Evolutionary conservation across 352 stramenopile species (phyloP), one percentile per base, ranked within the genome.

Genomic region (Globisporangium uncinulatum): DNA sequence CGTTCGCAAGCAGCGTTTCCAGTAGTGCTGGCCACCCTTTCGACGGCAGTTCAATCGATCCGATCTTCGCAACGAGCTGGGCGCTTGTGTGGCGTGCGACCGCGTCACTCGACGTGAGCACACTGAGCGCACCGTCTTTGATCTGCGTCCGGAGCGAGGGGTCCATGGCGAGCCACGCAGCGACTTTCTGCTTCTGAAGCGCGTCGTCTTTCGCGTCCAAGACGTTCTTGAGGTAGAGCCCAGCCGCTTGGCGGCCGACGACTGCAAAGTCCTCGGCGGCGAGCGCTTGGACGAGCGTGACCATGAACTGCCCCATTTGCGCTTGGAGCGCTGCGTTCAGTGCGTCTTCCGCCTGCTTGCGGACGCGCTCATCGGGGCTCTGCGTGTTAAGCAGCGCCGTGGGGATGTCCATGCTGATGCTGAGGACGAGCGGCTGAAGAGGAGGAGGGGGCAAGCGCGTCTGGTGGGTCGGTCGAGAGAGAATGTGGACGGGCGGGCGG

Each of bases 11-110:
- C 54, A 99, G 62, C 8, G 70, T 77, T 21, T 89, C 78, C 2
- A 99, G 77, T 62, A 99, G 86, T 41, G 89, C 78, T 1, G 94
- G 92, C 96, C 97, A 99, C 72, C 98, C 69, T 56, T 97, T 90
- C 49, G 73, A 73, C n/a, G 94, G 91, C 15, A 98, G 67, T 70
- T 98, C 95, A 17, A 99, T 90, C 20, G 88, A 82, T 45, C 92
- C 95, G 56, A 98, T 86, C 76, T 98, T 97, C 21, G 94, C 89
- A 44, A 97, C 86, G 9, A 97, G 82, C 62, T 98, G 88, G 9
- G 94, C 94, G 44, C 88, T 95, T 37, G 83, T 94, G 71, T 94
- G 83, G 48, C 80, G 79, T 44, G 83, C 83, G 20, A 86, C 71
- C 4, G 75, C 50, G 56, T 94, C 79, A 34, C 36, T 79, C 31